Conservation (phyloP, 345 rosid genomes). For the Acer campestre region DNA sequence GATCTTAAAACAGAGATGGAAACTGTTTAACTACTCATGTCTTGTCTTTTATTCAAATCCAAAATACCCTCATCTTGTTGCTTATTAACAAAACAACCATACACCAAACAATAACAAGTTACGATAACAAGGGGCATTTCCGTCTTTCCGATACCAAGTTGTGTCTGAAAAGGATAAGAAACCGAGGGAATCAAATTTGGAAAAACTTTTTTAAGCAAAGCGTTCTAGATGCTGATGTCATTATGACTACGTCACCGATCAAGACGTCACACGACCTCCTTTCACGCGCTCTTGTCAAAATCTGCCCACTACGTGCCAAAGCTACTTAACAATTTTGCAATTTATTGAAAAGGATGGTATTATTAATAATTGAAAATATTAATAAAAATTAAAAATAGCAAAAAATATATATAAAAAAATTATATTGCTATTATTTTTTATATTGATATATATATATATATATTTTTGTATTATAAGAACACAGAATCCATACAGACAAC, state of each 20-base stretch:
- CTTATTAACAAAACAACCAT: neutral
- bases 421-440: too few relatives aligned
- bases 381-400: too few relatives aligned
- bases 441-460: too few relatives aligned
- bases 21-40: neutral
- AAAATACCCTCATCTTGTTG: neutral
- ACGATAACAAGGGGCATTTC: neutral
- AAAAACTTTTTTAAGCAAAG: too few relatives aligned
- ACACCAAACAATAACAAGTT: neutral
- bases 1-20: neutral
- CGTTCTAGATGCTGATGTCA: neutral
- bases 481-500: too few relatives aligned
- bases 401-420: too few relatives aligned
- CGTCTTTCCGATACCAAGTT: neutral
- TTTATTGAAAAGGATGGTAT: too few relatives aligned
- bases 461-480: too few relatives aligned
- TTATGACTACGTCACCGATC: neutral
- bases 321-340: neutral
- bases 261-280: neutral
- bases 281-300: neutral
- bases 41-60: neutral
- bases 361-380: too few relatives aligned
- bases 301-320: too few relatives aligned
- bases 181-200: neutral
- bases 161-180: constrained; percentile 5